Conservation (phyloP, 805 yeast species). For the Saturnispora ahearnii region DNA sequence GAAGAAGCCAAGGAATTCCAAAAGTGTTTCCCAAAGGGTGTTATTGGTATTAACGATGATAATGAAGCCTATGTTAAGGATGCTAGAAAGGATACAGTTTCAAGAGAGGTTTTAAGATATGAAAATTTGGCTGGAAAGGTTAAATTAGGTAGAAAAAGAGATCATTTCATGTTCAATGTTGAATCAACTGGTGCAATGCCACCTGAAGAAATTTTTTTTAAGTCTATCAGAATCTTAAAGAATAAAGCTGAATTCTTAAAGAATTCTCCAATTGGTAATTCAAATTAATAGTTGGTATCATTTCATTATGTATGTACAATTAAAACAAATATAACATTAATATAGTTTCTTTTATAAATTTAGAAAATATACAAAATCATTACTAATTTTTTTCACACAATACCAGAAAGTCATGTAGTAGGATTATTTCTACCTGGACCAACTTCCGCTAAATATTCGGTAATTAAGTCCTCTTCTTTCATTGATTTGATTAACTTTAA, state of each 20-base stretch:
- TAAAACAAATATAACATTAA: conserved; percentile 1
- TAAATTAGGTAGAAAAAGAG: conserved; percentile 82
- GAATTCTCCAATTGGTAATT: conserved; percentile 60
- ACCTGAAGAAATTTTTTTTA: conserved; percentile 92
- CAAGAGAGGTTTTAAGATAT: conserved; percentile 92
- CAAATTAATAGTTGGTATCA: conserved; percentile 14
- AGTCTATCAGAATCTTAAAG: conserved; percentile 75
- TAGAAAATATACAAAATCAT: background rate
- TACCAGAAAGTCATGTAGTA: background rate
- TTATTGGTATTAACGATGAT: conserved; percentile 58
- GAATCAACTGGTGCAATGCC: conserved; percentile 96
- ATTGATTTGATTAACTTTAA: conserved; percentile 17
- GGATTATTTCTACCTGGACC: background rate
- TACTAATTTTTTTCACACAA: background rate
- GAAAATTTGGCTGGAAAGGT: conserved; percentile 85
- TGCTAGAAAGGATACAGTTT: conserved; percentile 91
- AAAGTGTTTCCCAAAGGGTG: conserved; percentile 90
- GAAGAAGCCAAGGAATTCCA: conserved; percentile 70
- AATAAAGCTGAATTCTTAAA: conserved; percentile 76
- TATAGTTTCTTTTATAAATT: background rate
- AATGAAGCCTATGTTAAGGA: conserved; percentile 77
- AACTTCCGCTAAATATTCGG: conserved; percentile 4
- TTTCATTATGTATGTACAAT: background rate
- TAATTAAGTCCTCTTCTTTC: conserved; percentile 10
- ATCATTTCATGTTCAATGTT: conserved; percentile 88